phyloP scores from a whole-genome alignment of 805 yeast genomes.

The Cyberlindnera subsufficiens region DNA sequence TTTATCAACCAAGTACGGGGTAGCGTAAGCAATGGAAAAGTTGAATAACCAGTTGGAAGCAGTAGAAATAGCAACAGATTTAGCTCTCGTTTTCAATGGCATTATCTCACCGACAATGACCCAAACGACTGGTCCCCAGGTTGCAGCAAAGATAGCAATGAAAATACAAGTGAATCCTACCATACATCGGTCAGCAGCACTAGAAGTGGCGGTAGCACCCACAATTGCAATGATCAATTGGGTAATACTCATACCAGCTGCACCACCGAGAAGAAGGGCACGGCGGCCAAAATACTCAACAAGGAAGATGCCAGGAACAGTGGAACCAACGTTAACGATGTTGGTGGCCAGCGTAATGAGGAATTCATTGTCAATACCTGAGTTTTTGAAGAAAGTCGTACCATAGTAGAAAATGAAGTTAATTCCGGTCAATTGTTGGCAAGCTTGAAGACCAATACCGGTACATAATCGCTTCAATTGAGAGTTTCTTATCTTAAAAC shows the following conservation, averaged over 20 bases:
- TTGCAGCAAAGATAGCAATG: slow-evolving; percentile 69
- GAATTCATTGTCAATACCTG: slow-evolving; percentile 43
- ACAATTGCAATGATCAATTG: slow-evolving; percentile 56
- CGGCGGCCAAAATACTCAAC: slow-evolving; percentile 65
- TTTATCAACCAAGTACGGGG: slow-evolving; percentile 63
- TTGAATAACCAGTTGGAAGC: slow-evolving; percentile 79
- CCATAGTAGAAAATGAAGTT: slow-evolving; percentile 69
- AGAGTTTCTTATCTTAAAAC: slow-evolving; percentile 30
- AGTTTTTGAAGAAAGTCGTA: slow-evolving; percentile 50
- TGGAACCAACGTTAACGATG: slow-evolving; percentile 40
- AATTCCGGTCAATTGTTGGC: slow-evolving; percentile 69
- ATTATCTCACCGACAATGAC: slow-evolving; percentile 53
- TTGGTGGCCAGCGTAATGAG: slow-evolving; percentile 36
- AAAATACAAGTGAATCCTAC: slow-evolving; percentile 51
- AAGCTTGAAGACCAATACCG: slow-evolving; percentile 37
- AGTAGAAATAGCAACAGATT: slow-evolving; percentile 62
- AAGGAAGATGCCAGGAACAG: slow-evolving; percentile 48
- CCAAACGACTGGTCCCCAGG: slow-evolving; percentile 85
- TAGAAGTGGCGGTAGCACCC: slow-evolving; percentile 23
- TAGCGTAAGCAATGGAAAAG: slow-evolving; percentile 66
- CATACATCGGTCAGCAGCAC: slow-evolving; percentile 37
- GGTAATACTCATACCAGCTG: slow-evolving; percentile 53
- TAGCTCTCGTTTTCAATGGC: slow-evolving; percentile 70
- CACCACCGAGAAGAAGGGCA: slow-evolving; percentile 51
- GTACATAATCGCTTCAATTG: slow-evolving; percentile 37